These are phyloP conservation scores for Aureobasidium lini DNA, from an alignment of 2,329 filamentous ascomycete genomes.

Conservation along the genomic window DNA sequence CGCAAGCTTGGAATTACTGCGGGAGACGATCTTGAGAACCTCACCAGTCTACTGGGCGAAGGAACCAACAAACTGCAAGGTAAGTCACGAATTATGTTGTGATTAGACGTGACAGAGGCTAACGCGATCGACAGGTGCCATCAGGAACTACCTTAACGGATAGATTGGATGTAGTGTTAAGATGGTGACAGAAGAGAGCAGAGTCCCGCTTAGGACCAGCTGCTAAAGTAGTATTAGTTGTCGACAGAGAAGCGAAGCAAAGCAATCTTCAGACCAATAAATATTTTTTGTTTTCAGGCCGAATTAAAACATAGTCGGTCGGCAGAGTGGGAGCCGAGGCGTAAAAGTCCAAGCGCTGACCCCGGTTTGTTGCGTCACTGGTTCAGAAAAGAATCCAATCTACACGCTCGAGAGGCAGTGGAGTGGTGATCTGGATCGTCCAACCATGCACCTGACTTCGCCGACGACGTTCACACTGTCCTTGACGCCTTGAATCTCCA, in stretches of 20 bases:
- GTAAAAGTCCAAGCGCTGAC: not conserved
- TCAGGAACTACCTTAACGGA: slow-evolving; percentile 30
- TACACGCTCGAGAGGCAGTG: not conserved
- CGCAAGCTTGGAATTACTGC: slow-evolving; percentile 92
- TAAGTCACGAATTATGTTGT: slow-evolving; percentile 3
- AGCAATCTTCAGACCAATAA: not conserved
- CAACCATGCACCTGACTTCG: slow-evolving; percentile 3
- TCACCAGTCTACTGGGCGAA: slow-evolving; percentile 75
- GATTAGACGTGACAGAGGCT: not conserved
- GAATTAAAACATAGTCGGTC: not conserved
- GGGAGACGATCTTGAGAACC: slow-evolving; percentile 88
- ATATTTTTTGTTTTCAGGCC: not conserved
- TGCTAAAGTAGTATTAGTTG: not conserved
- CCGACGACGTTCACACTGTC: not conserved
- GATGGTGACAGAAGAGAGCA: not conserved
- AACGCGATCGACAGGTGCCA: slow-evolving; percentile 18
- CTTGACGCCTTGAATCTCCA: not conserved
- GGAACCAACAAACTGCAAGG: slow-evolving; percentile 79
- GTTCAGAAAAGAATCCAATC: not conserved
- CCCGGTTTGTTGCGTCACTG: not conserved
- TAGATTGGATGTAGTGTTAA: slow-evolving; percentile 9
- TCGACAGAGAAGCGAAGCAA: not conserved
- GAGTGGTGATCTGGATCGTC: not conserved
- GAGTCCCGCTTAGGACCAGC: not conserved
- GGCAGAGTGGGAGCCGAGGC: not conserved